phyloP scores from a whole-genome alignment of 2,329 filamentous ascomycete genomes.

The Metarhizium robertsii region DNA sequence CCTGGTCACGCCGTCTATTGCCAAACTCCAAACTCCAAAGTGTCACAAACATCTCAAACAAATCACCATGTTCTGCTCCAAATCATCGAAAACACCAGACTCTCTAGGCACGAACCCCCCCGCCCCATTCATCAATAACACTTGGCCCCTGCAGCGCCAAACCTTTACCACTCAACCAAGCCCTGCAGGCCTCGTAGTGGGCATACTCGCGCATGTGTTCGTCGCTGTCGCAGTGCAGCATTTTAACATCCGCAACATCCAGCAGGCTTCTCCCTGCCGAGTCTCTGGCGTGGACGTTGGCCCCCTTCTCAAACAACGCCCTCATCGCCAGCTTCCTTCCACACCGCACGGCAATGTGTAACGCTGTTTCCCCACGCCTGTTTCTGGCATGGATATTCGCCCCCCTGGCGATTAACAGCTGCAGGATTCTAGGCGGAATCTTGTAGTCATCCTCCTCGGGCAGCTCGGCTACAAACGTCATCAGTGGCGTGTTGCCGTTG shows the following conservation, averaged over 20 bases:
- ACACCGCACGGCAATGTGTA: constrained; percentile 43
- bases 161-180: constrained; percentile 31
- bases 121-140: constrained; percentile 31
- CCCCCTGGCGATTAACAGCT: constrained; percentile 30
- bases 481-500: constrained; percentile 43
- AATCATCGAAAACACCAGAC: background rate
- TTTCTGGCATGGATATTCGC: constrained; percentile 42
- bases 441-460: constrained; percentile 42
- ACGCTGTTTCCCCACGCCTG: constrained; percentile 42
- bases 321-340: constrained; percentile 43
- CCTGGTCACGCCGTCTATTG: background rate
- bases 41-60: background rate
- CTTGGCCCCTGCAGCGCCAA: constrained; percentile 29
- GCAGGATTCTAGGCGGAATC: constrained; percentile 34
- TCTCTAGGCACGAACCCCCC: background rate
- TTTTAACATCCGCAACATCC: constrained; percentile 33
- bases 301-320: constrained; percentile 34
- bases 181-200: constrained; percentile 35
- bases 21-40: background rate
- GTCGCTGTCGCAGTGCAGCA: constrained; percentile 17
- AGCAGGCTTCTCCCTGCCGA: constrained; percentile 33
- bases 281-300: constrained; percentile 38
- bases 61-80: background rate
- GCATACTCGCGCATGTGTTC: constrained; percentile 26
- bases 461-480: constrained; percentile 42